phyloP scores from a whole-genome alignment of 1,284 basidiomycete species.

The Phellopilus nigrolimitatus region DNA sequence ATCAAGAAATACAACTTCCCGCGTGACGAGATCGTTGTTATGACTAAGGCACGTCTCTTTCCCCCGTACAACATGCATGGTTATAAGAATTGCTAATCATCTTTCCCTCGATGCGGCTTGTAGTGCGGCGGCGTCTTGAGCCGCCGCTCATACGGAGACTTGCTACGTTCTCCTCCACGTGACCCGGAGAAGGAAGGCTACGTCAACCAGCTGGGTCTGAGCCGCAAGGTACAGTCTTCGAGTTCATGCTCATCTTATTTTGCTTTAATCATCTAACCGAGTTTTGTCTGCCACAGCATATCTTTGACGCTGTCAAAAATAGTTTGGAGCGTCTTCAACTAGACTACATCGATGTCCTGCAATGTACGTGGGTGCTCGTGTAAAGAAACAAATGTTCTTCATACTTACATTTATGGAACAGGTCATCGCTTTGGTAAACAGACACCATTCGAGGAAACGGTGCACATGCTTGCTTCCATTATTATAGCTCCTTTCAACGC shows the following conservation, averaged over 20 bases:
- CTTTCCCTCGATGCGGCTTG: background rate
- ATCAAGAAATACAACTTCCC: constrained; percentile 39
- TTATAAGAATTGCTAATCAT: background rate
- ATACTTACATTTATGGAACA: background rate
- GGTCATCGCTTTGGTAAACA: constrained; percentile 28
- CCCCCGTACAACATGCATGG: constrained; percentile 16
- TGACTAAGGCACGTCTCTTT: constrained; percentile 39
- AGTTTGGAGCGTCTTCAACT: constrained; percentile 38
- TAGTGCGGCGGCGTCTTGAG: constrained; percentile 1
- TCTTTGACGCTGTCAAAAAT: constrained; percentile 40
- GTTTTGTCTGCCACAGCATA: constrained; percentile 30
- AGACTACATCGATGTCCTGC: constrained; percentile 42
- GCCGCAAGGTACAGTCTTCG: constrained; percentile 33
- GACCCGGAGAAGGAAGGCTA: constrained; percentile 29
- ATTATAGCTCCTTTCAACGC: background rate
- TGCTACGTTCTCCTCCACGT: background rate
- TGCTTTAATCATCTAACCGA: background rate
- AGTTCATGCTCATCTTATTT: constrained; percentile 18
- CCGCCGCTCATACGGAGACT: background rate
- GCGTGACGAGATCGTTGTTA: constrained; percentile 38
- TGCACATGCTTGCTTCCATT: constrained; percentile 6
- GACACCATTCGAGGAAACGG: constrained; percentile 25
- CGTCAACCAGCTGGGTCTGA: constrained; percentile 37
- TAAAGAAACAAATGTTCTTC: constrained; percentile 13
- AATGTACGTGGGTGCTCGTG: constrained; percentile 19